Percentiles rank a stretch among this genome's conserved stretches.
These are phyloP conservation scores for Gossypium stocksii DNA, from an alignment of 345 rosid species.

Conservation along the genomic window DNA sequence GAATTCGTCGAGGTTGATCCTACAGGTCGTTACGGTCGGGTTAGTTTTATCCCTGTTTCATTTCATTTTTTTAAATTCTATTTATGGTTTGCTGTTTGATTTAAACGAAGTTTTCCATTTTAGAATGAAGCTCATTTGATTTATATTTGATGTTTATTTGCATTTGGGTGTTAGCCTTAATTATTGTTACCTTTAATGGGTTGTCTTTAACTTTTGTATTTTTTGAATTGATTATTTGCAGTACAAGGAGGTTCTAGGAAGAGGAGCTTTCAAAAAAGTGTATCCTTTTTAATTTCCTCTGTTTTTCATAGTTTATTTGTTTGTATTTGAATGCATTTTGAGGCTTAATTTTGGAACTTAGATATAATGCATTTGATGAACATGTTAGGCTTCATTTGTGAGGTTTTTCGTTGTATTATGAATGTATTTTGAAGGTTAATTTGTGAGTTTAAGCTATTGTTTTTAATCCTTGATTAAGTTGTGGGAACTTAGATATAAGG, in stretches of 20 bases:
- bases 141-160: not conserved
- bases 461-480: constrained; percentile 45
- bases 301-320: constrained; percentile 1
- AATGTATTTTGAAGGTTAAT: not conserved
- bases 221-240: constrained; percentile 32
- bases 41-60: constrained; percentile 26
- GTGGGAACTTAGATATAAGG: constrained; percentile 64
- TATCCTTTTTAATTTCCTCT: constrained; percentile 48
- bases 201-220: not conserved
- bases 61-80: not conserved
- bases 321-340: constrained; percentile 10
- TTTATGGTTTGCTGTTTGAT: not conserved
- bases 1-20: constrained; percentile 85
- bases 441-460: not conserved
- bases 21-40: constrained; percentile 86
- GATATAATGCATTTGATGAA: constrained; percentile 91
- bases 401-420: not conserved
- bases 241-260: constrained; percentile 89
- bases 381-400: constrained; percentile 14
- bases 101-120: not conserved
- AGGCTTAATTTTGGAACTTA: constrained; percentile 26
- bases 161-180: constrained; percentile 12
- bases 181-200: not conserved
- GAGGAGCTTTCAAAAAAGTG: constrained; percentile 98
- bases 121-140: not conserved